Evolutionary conservation across 805 yeast genomes (phyloP).

Genomic region (Starmerella tilneyi): DNA sequence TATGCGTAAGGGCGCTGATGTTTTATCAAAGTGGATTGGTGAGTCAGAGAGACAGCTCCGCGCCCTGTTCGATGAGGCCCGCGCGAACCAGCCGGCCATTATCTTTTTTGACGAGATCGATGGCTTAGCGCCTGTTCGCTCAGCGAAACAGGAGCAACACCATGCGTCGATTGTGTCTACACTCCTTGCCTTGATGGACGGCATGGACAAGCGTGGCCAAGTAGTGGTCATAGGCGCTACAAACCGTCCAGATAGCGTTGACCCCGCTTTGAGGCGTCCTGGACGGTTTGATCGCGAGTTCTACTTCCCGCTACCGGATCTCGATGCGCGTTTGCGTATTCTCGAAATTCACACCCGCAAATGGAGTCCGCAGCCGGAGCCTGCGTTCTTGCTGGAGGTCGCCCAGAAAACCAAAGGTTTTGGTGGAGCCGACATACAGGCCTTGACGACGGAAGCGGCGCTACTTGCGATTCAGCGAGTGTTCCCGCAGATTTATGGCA

Average conservation of each 20-base stretch:
- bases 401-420: conserved; percentile 85
- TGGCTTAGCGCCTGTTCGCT: conserved; percentile 95
- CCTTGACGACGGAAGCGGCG: conserved; percentile 93
- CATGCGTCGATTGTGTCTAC: conserved; percentile 97
- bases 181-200: conserved; percentile 91
- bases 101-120: conserved; percentile 97
- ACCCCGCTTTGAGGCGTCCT: conserved; percentile 93
- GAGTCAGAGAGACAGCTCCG: conserved; percentile 95
- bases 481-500: conserved; percentile 82
- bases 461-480: conserved; percentile 80
- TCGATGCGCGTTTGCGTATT: conserved; percentile 66
- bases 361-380: conserved; percentile 69
- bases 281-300: conserved; percentile 96
- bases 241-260: conserved; percentile 95
- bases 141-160: conserved; percentile 95
- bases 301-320: conserved; percentile 86
- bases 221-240: conserved; percentile 98
- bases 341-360: conserved; percentile 74
- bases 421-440: conserved; percentile 95
- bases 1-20: conserved; percentile 98
- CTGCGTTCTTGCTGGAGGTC: conserved; percentile 49
- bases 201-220: conserved; percentile 97
- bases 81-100: conserved; percentile 88
- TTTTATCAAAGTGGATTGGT: conserved; percentile 96
- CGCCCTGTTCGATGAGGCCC: conserved; percentile 87